A percentile compares a stretch with the other conserved stretches of the same genome.
These are phyloP conservation scores for Suillus luteus DNA, from an alignment of 768 basidiomycete genomes.

Conservation along the genomic window DNA sequence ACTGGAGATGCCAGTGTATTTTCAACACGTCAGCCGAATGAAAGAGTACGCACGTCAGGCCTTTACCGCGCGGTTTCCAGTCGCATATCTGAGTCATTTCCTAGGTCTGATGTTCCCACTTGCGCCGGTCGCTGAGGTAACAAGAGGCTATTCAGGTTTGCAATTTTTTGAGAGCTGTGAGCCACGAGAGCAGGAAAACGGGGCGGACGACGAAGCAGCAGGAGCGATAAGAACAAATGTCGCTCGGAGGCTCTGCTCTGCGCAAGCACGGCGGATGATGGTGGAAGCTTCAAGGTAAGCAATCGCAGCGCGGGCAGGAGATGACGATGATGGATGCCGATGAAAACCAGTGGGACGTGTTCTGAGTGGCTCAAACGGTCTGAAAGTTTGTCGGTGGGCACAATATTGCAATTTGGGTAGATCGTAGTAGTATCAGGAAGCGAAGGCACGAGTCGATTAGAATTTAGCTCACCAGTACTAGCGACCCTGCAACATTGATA, in stretches of 20 bases:
- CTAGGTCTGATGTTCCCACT: neutral
- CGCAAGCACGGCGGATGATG: neutral
- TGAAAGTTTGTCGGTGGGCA: neutral
- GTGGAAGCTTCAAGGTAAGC: neutral
- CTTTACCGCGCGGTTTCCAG: conserved; percentile 25
- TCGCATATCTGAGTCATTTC: conserved; percentile 23
- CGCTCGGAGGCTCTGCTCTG: neutral
- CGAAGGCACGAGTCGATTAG: neutral
- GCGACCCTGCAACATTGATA: neutral
- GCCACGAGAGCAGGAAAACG: neutral
- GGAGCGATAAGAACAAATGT: neutral
- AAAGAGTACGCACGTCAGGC: conserved; percentile 31
- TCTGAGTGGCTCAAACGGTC: neutral
- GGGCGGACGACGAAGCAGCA: neutral
- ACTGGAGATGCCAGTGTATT: conserved; percentile 36
- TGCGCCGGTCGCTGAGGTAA: neutral
- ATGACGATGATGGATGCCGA: neutral
- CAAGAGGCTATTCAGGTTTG: neutral
- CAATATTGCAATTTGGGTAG: too few relatives aligned
- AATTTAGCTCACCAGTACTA: neutral
- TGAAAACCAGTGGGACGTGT: neutral
- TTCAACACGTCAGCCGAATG: conserved; percentile 46
- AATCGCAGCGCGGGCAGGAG: neutral
- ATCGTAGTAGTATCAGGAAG: neutral
- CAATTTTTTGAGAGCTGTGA: neutral